Evolutionary conservation across 495 filamentous ascomycete species (phyloP), one percentile per base, ranked within the genome.

Genomic region (Neurospora discreta): DNA sequence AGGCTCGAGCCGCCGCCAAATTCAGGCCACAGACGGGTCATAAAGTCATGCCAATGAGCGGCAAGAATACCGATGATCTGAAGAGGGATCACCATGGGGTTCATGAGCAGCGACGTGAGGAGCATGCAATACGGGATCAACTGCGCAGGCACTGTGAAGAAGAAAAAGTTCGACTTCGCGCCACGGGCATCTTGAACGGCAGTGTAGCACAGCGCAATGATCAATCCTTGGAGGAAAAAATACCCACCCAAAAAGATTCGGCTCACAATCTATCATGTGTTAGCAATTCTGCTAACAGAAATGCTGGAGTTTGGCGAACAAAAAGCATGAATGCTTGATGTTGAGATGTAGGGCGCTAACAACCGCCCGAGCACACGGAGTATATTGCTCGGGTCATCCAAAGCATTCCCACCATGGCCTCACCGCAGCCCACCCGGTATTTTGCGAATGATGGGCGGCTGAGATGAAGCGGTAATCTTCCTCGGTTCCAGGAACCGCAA

Each of bases 401-500:
- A 87, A 87, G 87, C 86, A 84, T 84, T 94, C 92, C 93, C 93
- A 96, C 92, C 93, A 92, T 91, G 85, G 91, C 89, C 85, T 87
- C 90, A 92, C 88, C 88, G 85, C 88, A 84, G 85, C 89, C 84
- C 79, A 87, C 90, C 89, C 84, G 81, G 81, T 84, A 88, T 85
- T 86, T 86, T 92, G 91, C 90, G 90, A 93, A 93, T 91, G 89
- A 89, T 85, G 88, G 85, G 81, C 87, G 87, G 87, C 80, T 84
- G 86, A 83, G 87, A 86, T 88, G 88, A 87, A 90, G 89, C 91
- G 93, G 91, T 90, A 86, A 91, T 98, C 92, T 98, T 87, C 94
- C 94, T 97, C 94, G 86, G 84, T 90, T 93, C 87, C 92, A 97
- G 93, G 94, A 97, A 97, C 93, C 94, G 93, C 89, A 87, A 89